Conservation (phyloP, 371 early-diverging fungal genomes). For the Mucor saturninus region DNA sequence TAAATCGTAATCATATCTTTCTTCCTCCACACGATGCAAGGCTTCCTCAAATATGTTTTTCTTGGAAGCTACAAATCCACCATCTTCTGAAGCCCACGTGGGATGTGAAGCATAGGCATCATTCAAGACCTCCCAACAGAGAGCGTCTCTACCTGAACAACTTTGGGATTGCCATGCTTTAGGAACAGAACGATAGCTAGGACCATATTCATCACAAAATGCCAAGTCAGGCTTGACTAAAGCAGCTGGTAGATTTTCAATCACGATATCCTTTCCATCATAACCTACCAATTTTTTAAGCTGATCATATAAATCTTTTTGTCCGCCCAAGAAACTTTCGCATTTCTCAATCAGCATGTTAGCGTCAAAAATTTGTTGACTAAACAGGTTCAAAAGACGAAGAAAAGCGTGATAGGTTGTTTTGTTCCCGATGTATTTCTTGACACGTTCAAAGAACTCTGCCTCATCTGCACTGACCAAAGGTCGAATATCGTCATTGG, state of each 20-base stretch:
- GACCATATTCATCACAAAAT: constrained; percentile 23
- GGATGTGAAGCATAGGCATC: constrained; percentile 95
- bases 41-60: constrained; percentile 96
- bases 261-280: constrained; percentile 56
- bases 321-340: constrained; percentile 73
- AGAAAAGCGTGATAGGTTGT: constrained; percentile 92
- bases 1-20: constrained; percentile 79
- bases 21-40: constrained; percentile 96
- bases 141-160: constrained; percentile 89
- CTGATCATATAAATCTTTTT: constrained; percentile 82
- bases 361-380: constrained; percentile 90
- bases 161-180: constrained; percentile 51
- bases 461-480: constrained; percentile 66
- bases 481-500: constrained; percentile 9
- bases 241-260: constrained; percentile 30
- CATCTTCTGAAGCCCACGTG: constrained; percentile 93
- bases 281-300: constrained; percentile 94
- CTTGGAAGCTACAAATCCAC: constrained; percentile 89
- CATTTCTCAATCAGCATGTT: constrained; percentile 81
- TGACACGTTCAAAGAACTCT: constrained; percentile 89
- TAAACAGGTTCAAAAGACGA: constrained; percentile 94
- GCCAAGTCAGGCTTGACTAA: constrained; percentile 10
- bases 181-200: constrained; percentile 63
- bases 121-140: constrained; percentile 94
- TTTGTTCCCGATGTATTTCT: constrained; percentile 79